Evolutionary conservation across 1,284 basidiomycete species (phyloP).

Genomic region (Pisolithus thermaeus): DNA sequence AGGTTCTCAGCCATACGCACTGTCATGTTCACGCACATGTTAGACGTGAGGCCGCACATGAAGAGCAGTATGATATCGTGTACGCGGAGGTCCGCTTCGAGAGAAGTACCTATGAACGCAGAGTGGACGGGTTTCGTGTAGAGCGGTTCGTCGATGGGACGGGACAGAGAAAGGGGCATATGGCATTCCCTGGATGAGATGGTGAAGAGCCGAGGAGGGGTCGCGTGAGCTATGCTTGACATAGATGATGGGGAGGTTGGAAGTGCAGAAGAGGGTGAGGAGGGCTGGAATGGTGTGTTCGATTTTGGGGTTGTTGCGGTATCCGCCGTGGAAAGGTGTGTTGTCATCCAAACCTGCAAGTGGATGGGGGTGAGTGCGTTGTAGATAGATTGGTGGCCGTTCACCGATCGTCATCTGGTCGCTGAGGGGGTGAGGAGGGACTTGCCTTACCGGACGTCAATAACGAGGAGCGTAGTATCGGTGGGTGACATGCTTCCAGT

Average conservation of each 20-base stretch:
- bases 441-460: constrained; percentile 4
- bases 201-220: constrained; percentile 5
- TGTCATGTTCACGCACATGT: constrained; percentile 24
- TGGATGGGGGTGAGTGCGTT: background rate
- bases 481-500: background rate
- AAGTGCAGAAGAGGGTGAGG: constrained; percentile 8
- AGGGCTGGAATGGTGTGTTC: constrained; percentile 4
- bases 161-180: constrained; percentile 1
- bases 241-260: constrained; percentile 5
- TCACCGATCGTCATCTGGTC: no score
- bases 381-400: no score
- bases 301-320: constrained; percentile 5
- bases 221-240: constrained; percentile 9
- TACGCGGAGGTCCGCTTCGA: constrained; percentile 16
- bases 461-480: background rate
- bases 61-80: constrained; percentile 15
- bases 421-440: background rate
- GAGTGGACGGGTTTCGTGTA: constrained; percentile 11
- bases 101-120: constrained; percentile 12
- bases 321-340: background rate
- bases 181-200: constrained; percentile 4
- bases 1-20: constrained; percentile 25
- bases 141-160: constrained; percentile 4
- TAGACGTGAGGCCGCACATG: constrained; percentile 21
- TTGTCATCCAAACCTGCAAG: background rate